Percentiles rank a stretch among this genome's conserved stretches.
Conservation (phyloP, 139 green algal species). For the Asterochloris sp. region DNA sequence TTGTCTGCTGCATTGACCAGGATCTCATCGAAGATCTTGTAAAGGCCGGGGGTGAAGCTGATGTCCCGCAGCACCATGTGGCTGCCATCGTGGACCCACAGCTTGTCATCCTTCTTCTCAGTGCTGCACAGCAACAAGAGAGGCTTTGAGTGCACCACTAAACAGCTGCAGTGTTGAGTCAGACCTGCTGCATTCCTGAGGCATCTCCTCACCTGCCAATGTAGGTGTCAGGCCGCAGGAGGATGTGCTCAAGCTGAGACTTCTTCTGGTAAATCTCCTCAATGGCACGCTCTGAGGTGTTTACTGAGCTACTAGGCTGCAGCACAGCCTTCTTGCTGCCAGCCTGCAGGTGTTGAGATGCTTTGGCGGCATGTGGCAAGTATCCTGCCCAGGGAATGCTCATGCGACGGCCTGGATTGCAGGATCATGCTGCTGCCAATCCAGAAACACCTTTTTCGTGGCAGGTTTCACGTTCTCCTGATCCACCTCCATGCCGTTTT, state of each 20-base stretch:
- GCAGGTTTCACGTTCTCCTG: no score
- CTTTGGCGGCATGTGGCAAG: no score
- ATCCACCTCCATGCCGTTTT: no score
- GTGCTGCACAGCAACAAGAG: conserved; percentile 47
- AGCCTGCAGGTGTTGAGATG: no score
- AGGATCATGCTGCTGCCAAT: no score
- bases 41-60: conserved; percentile 89
- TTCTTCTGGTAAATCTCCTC: conserved; percentile 99
- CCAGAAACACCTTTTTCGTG: no score
- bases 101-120: conserved; percentile 76
- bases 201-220: conserved; percentile 48
- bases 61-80: conserved; percentile 62
- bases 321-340: neutral
- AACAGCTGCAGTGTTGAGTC: no score
- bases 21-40: conserved; percentile 99
- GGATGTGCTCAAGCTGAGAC: conserved; percentile 97
- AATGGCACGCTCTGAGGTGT: conserved; percentile 36
- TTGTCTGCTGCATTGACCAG: conserved; percentile 99
- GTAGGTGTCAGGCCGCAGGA: conserved; percentile 98
- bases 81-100: conserved; percentile 93
- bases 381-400: no score
- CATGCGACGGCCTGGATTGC: no score
- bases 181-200: neutral
- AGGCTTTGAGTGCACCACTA: neutral
- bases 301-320: neutral